Base-by-base conservation (phyloP, 1,139 yeast genomes). In the Magnusiomyces paraingens region DNA sequence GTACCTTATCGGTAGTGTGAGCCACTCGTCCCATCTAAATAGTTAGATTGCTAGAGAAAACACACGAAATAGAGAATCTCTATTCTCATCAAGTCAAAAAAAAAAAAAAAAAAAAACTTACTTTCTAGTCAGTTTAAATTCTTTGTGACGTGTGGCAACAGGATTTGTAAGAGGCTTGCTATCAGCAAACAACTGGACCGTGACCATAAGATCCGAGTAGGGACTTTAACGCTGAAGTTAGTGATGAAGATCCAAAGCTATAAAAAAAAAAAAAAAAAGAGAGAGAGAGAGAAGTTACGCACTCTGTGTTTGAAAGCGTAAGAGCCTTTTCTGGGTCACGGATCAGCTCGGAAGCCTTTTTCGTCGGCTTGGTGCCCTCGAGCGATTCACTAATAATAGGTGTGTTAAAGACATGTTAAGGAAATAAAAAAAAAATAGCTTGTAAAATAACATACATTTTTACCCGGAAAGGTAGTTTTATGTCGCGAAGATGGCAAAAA, bases 401-500 rank as follows among this genome's bases (percentile, higher is more conserved):
- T 18, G 38, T 6, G 12, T 17, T 4, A 6, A 35, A 78, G 62
- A 1, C 75, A 70, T 32, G 18, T 4, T 38, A 38, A 6, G 11
- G 70, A 69, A 2, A 70, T 64, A 45, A 49, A 40, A 45, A 49
- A 40, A 17, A 17, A 44, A 47, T 52, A 49, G 53, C 42, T 47
- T 32, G 18, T 42, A 32, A 44, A 49, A 21, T 50, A 5, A 60
- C 64, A 29, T 54, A 63, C 64, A 81, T 68, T 58, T 74, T 80
- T 32, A 82, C 70, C 47, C 73, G 67, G 55, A 83, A 71, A 0
- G 88, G 88, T 1, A 77, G 68, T 35, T 78, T 74, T 22, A 90
- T 69, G 64, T 89, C 95, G 61, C 84, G 83, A 1, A 95, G 84
- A 10, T 85, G 76, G 52, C 89, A 89, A 68, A 87, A 88, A 1